These are phyloP conservation scores for Paracoccidioides lutzii DNA, from an alignment of 2,329 filamentous ascomycete species.

Conservation along the genomic window DNA sequence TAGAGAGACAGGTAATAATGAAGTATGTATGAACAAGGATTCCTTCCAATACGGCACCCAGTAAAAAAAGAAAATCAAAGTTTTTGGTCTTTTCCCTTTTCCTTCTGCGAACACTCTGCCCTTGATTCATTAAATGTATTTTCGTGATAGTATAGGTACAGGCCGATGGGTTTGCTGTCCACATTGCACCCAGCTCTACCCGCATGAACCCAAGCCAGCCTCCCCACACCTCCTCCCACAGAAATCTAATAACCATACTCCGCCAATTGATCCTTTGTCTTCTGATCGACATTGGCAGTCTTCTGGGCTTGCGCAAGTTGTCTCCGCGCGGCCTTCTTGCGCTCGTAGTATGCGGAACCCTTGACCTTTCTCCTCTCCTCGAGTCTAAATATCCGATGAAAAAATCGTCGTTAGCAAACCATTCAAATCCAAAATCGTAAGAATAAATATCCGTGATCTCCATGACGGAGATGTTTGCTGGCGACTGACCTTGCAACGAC, in stretches of 20 bases:
- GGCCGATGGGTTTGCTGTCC: conserved; percentile 30
- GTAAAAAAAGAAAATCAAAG: conserved; percentile 16
- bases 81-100: conserved; percentile 8
- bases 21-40: conserved; percentile 30
- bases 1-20: conserved; percentile 18
- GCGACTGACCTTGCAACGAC: conserved; percentile 83
- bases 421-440: background rate
- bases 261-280: conserved; percentile 80
- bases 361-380: conserved; percentile 99
- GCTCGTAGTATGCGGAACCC: conserved; percentile 98
- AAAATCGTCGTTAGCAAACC: conserved; percentile 8
- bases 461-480: background rate
- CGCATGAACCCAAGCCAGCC: conserved; percentile 27
- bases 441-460: background rate
- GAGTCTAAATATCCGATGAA: conserved; percentile 47
- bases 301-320: conserved; percentile 88
- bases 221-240: conserved; percentile 16
- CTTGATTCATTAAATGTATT: conserved; percentile 12
- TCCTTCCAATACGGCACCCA: conserved; percentile 29
- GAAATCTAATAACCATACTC: conserved; percentile 72
- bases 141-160: conserved; percentile 13
- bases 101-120: conserved; percentile 9
- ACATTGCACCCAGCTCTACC: conserved; percentile 25
- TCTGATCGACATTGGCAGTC: conserved; percentile 72
- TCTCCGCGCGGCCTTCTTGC: conserved; percentile 93